Base-by-base conservation (phyloP, 1,284 basidiomycete genomes). In the Lentinula novae-zelandiae region DNA sequence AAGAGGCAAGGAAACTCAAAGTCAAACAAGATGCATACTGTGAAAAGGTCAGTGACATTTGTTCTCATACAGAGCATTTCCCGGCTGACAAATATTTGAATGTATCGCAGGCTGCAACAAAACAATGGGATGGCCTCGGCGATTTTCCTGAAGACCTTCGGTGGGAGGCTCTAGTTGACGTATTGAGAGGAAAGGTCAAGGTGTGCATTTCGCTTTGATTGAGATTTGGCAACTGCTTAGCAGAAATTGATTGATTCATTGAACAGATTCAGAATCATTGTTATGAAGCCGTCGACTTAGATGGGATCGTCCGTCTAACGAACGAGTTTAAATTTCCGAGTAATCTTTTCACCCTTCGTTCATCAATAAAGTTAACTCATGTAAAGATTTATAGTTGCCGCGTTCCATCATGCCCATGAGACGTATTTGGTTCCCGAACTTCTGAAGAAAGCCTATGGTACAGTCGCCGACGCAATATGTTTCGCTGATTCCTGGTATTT, bases 391-490 rank as follows among this genome's bases (percentile, higher is more conserved):
- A 27, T 20, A 58, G 57, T 93, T 61, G 87, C 91, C 2, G 86
- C 88, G 1, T 90, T 96, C 73, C 94, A 96, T 71, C 93, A 96
- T 68, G 93, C 94, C 0, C 86, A 88, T 66, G 92, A 94, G 71
- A 86, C 93, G 0, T 96, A 92, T 70, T 84, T 96, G 17, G 87
- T 94, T 22, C 91, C 93, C 0, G 86, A 86, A 44, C 72, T 93
- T 1, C 76, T 96, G 60, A 93, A 92, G 72, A 78, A 81, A 69
- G 82, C 87, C 1, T 93, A 87, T 68, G 87, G 82, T 79, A 67
- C 62, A 67, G 27, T 27, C 22, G 74, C 20, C 15, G 8, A 50
- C 22, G 31, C 31, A 33, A 54, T 62, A 62, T 63, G n/a, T 49
- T 49, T 33, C 27, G 40, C 33, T 15, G 46, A 31, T 36, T 39